These are phyloP conservation scores for Coniophora puteana DNA, from an alignment of 1,284 basidiomycete genomes.

Conservation along the genomic window DNA sequence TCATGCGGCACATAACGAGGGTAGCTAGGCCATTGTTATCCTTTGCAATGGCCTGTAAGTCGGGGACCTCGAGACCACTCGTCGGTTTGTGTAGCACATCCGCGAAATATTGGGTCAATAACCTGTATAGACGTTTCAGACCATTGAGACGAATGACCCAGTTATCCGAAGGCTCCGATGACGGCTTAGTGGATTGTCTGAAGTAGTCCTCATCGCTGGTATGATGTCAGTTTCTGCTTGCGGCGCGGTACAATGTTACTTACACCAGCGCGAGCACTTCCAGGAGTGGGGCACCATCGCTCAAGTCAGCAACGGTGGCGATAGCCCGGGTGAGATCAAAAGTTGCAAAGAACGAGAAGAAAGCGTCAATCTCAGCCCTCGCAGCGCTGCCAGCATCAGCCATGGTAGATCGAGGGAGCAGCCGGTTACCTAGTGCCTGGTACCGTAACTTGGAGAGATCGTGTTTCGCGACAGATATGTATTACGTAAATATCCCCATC, in stretches of 20 bases:
- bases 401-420: not conserved
- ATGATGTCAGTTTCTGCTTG: slow-evolving; percentile 11
- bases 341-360: slow-evolving; percentile 74
- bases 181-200: slow-evolving; percentile 51
- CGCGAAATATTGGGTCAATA: slow-evolving; percentile 85
- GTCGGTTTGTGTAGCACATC: slow-evolving; percentile 77
- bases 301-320: slow-evolving; percentile 60
- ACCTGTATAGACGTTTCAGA: slow-evolving; percentile 81
- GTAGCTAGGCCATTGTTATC: slow-evolving; percentile 65
- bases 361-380: slow-evolving; percentile 60
- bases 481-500: not conserved
- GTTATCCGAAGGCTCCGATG: slow-evolving; percentile 69
- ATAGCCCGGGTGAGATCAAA: slow-evolving; percentile 65
- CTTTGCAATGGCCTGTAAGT: slow-evolving; percentile 80
- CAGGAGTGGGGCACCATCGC: slow-evolving; percentile 70
- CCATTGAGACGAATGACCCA: slow-evolving; percentile 87
- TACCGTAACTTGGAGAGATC: no score
- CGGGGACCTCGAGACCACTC: slow-evolving; percentile 70
- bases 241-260: slow-evolving; percentile 23
- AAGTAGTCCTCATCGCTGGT: slow-evolving; percentile 79
- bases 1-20: slow-evolving; percentile 76
- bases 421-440: not conserved
- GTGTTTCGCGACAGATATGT: not conserved
- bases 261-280: slow-evolving; percentile 72
- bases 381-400: not conserved